Conservation (phyloP, 2,329 filamentous ascomycete genomes). For the Phaeophleospora eucalypticola region DNA sequence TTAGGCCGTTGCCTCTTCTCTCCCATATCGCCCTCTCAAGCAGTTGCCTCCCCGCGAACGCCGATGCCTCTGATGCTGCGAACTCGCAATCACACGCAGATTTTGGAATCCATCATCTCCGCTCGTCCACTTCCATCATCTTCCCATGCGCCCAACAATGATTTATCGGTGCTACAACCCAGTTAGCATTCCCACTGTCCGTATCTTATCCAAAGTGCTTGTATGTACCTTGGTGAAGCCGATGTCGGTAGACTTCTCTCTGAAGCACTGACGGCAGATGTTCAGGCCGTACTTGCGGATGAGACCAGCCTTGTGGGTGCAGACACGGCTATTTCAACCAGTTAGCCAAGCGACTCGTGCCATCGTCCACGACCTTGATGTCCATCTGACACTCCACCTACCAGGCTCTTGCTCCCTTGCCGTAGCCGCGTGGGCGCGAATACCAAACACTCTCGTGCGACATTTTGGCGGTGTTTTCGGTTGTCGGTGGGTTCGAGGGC, state of each 20-base stretch:
- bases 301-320: constrained; percentile 96
- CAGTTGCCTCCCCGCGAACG: constrained; percentile 17
- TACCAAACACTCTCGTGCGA: constrained; percentile 92
- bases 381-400: constrained; percentile 50
- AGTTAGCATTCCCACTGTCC: constrained; percentile 11
- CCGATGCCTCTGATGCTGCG: constrained; percentile 20
- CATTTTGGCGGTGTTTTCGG: constrained; percentile 54
- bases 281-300: constrained; percentile 99
- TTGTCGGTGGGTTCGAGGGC: constrained; percentile 11
- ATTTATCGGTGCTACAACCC: constrained; percentile 32
- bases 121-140: constrained; percentile 8
- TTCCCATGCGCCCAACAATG: constrained; percentile 10
- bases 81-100: constrained; percentile 8
- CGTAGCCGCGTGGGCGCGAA: constrained; percentile 94
- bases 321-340: constrained; percentile 60
- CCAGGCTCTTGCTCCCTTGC: constrained; percentile 93
- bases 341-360: neutral
- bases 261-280: constrained; percentile 69
- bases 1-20: neutral
- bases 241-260: constrained; percentile 64
- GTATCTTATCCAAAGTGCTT: neutral
- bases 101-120: neutral
- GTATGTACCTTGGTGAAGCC: constrained; percentile 61
- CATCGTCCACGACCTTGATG: neutral
- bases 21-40: constrained; percentile 9